Conservation (phyloP, 805 yeast species). For the Komagataella pseudopastoris region DNA sequence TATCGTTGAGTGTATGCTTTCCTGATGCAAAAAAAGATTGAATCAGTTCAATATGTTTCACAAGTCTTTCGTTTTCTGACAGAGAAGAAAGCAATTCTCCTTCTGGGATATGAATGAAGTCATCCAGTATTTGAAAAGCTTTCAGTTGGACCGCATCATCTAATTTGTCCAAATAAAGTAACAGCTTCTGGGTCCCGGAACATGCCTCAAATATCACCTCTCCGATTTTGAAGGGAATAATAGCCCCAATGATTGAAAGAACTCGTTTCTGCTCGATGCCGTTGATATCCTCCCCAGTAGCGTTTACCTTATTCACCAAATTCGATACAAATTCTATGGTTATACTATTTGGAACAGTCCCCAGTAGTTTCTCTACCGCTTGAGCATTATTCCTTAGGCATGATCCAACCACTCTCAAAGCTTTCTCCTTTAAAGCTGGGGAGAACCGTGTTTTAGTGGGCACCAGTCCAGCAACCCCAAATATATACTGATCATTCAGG, state of each 20-base stretch:
- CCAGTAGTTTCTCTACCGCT: constrained; percentile 11
- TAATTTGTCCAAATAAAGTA: constrained; percentile 2
- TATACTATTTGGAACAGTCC: constrained; percentile 4
- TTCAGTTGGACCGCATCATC: constrained; percentile 4
- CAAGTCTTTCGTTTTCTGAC: neutral
- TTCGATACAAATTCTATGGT: constrained; percentile 9
- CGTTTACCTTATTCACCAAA: constrained; percentile 3
- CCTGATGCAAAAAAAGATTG: neutral
- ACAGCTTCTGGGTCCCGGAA: neutral
- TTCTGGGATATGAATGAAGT: constrained; percentile 14
- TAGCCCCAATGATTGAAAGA: constrained; percentile 37
- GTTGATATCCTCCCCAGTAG: constrained; percentile 8
- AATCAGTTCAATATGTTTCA: neutral
- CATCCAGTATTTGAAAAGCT: constrained; percentile 5
- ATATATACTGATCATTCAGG: constrained; percentile 17
- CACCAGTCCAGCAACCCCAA: constrained; percentile 15
- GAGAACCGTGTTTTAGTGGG: constrained; percentile 2
- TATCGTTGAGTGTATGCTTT: neutral
- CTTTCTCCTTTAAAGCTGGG: constrained; percentile 25
- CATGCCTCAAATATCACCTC: constrained; percentile 9
- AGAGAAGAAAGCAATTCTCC: constrained; percentile 14
- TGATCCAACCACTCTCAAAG: constrained; percentile 49
- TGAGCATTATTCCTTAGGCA: constrained; percentile 62
- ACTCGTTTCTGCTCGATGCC: constrained; percentile 29
- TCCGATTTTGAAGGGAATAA: constrained; percentile 24